Evolutionary conservation across 768 basidiomycete genomes (phyloP), one percentile per base, ranked within the genome.

Genomic region (Phylloporus sp.): DNA sequence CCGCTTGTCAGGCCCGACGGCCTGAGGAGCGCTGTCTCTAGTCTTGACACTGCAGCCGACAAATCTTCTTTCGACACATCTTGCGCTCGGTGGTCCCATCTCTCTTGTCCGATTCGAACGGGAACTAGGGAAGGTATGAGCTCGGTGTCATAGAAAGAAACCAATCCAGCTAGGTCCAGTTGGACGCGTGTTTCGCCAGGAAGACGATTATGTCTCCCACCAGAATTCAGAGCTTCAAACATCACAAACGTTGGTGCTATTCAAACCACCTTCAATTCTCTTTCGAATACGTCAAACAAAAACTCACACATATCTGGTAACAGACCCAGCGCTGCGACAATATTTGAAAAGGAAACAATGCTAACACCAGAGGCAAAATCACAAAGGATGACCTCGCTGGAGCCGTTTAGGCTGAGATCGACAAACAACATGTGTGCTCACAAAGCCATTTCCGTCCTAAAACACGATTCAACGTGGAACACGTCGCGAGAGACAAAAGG

Each of bases 401-500:
- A 39, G 1, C 56, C 51, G 38, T 23, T 4, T 49, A 7, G 5
- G 24, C 6, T 4, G 15, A 51, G 7, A 6, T 16, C 18, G 20
- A 6, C 20, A n/a, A 22, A 16, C 11, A 16, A 48, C 20, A n/a
- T 2, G 4, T 4, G 11, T 10, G 62, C 75, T 57, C 54, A 77
- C 75, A 80, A 77, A 50, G 75, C 69, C 69, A 73, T 72, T 70
- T 76, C 73, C 76, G 75, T 76, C 52, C 73, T 77, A 31, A 8
- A 20, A 27, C 8, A 3, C 7, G 2, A 5, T 12, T 28, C 15
- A 29, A 27, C 6, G 2, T 26, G n/a, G n/a, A 23, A 34, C 5
- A 43, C 6, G 4, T 9, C 16, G 16, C n/a, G 6, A 15, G n/a
- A 15, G 9, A 13, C 15, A 7, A 3, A 10, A 38, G 31, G 18